These are phyloP conservation scores for Termitomyces sp. DNA, from an alignment of 768 basidiomycete species.

Conservation along the genomic window DNA sequence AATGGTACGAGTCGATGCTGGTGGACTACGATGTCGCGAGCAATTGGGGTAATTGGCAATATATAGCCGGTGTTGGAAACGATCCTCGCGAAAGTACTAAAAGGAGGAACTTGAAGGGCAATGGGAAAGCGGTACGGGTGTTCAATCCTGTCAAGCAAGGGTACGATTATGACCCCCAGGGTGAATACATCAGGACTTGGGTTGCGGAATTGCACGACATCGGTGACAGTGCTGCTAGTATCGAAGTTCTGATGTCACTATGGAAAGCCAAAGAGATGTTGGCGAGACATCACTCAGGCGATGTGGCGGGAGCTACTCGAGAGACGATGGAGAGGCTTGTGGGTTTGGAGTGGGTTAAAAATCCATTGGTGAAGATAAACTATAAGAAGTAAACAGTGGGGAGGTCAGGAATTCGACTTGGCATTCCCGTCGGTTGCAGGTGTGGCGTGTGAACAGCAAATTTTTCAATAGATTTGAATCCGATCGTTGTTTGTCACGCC, in stretches of 20 bases:
- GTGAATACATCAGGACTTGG: not conserved
- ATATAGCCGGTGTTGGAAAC: slow-evolving; percentile 4
- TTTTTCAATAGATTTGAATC: no score
- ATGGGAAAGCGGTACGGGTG: not conserved
- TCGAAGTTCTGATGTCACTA: not conserved
- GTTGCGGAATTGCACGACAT: not conserved
- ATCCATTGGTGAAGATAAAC: not conserved
- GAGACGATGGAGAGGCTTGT: not conserved
- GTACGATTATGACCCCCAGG: not conserved
- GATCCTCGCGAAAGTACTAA: not conserved
- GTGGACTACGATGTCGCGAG: slow-evolving; percentile 3
- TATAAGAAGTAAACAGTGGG: not conserved
- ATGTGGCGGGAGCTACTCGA: not conserved
- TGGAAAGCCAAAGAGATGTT: not conserved
- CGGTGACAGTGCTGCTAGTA: not conserved
- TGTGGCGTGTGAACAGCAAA: not conserved
- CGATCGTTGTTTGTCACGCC: no score
- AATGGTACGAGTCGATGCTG: slow-evolving; percentile 5
- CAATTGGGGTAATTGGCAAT: slow-evolving; percentile 5
- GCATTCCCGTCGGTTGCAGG: no score
- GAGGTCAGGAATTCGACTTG: no score
- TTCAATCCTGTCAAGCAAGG: not conserved
- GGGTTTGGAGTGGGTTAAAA: not conserved
- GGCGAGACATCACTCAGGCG: not conserved
- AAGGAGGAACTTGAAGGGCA: not conserved